Base-by-base conservation (phyloP, 2,329 filamentous ascomycete species). In the Aureobasidium sp. region DNA sequence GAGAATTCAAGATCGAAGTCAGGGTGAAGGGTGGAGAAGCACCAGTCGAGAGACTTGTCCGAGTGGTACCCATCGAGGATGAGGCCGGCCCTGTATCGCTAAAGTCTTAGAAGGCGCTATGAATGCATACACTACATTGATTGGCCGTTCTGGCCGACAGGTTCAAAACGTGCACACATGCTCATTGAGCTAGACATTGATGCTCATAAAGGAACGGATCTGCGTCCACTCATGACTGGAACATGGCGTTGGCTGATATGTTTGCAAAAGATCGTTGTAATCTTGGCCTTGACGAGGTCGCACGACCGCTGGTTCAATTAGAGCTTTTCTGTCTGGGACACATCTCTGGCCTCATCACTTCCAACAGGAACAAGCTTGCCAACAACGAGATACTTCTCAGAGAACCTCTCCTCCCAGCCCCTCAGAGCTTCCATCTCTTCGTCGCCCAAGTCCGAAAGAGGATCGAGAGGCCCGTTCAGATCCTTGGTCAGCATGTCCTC, bases 401-500 rank as follows among this genome's bases (percentile, higher is more conserved):
- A 73, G 69, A 98, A 98, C 60, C 90, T 79, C 73, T 94, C 89
- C 74, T 96, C 90, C 93, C 93, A 98, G 2, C 88, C 89, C 62
- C 79, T 77, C 69, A 96, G 73, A 45, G 90, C 87, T 68, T 95
- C 90, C 71, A 86, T 72, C 75, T 95, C 84, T 55, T 91, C 89
- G 1, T 67, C 69, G 5, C 81, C 82, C 56, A 97, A 70, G 54
- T 84, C 88, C 48, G 81, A 77, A 38, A 95, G 75, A 50, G 77
- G 81, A 67, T 95, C 90, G 58, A 96, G 73, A 39, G 89, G 88
- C 0, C 81, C 91, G 54, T 93, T 81, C 53, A 97, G 72, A 68
- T 96, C 86, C 75, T 91, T 83, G 16, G 93, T 97, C 71, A 97
- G 73, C 90, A 97, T 95, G 6, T 90, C 86, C 75, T 88, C 82